A percentile compares a stretch with the other conserved stretches of the same genome.
Conservation (phyloP, 176 grass and related monocot species). For the Pontederia paniculata region DNA sequence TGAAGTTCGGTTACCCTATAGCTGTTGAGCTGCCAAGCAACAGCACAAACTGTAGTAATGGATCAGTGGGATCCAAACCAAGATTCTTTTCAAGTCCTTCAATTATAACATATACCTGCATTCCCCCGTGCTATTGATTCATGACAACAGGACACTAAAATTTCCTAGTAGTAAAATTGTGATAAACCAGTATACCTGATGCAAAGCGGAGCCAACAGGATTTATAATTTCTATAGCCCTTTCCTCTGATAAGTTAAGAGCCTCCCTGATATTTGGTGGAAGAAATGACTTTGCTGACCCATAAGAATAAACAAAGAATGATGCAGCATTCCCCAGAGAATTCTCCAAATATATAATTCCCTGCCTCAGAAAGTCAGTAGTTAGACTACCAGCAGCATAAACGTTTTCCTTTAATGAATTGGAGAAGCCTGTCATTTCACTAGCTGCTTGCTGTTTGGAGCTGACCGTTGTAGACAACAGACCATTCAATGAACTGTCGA, state of each 20-base stretch:
- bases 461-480: constrained; percentile 39
- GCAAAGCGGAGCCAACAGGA: constrained; percentile 58
- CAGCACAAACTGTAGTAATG: constrained; percentile 57
- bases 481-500: constrained; percentile 33
- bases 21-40: constrained; percentile 61
- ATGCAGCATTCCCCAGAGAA: constrained; percentile 45
- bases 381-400: constrained; percentile 29
- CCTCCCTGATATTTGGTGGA: constrained; percentile 60
- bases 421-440: constrained; percentile 25
- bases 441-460: constrained; percentile 45
- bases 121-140: too few species aligned
- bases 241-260: constrained; percentile 67
- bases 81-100: constrained; percentile 80
- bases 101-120: constrained; percentile 48
- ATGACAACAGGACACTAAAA: too few species aligned
- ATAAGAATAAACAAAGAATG: constrained; percentile 57
- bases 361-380: constrained; percentile 50
- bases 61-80: constrained; percentile 87
- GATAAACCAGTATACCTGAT: constrained; percentile 43
- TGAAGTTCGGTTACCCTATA: constrained; percentile 37
- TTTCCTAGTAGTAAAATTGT: not conserved
- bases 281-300: constrained; percentile 59
- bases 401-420: constrained; percentile 47
- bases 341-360: constrained; percentile 46
- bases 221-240: constrained; percentile 42